Percentiles rank a stretch among this genome's conserved stretches.
phyloP scores from a whole-genome alignment of 352 stramenopile species.

The Saprolegnia diclina region DNA sequence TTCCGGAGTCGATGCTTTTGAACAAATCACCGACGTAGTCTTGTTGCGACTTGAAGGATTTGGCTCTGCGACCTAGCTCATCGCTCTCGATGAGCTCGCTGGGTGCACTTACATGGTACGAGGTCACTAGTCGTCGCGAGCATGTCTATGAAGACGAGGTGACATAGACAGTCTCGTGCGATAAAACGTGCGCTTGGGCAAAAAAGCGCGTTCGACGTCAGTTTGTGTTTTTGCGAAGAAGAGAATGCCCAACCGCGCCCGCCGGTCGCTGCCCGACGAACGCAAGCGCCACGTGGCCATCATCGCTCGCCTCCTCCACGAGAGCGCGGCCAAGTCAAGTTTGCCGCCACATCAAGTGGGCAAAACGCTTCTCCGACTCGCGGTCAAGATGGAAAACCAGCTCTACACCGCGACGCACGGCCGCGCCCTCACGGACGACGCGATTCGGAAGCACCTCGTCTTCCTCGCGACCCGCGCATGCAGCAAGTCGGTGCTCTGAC shows the following conservation, averaged over 20 bases:
- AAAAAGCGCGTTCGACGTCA: background rate
- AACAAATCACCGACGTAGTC: no score
- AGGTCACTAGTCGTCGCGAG: no score
- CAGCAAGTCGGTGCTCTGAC: background rate
- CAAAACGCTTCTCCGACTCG: conserved; percentile 7
- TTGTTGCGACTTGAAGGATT: no score
- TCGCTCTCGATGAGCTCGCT: no score
- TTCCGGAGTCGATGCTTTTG: no score
- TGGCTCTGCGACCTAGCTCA: no score
- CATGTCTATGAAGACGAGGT: background rate
- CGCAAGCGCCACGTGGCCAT: background rate
- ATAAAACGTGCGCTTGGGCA: background rate
- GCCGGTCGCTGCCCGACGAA: background rate
- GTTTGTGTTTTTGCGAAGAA: background rate
- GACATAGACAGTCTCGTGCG: background rate
- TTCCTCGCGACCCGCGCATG: conserved; percentile 3
- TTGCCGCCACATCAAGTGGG: background rate
- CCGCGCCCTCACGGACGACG: background rate
- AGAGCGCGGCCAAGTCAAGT: conserved; percentile 5
- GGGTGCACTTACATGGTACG: no score
- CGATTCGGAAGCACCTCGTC: conserved; percentile 6
- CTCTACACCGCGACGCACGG: background rate
- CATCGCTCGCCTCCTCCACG: background rate
- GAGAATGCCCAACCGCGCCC: background rate
- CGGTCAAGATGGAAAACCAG: conserved; percentile 13